Evolutionary conservation across 805 yeast species (phyloP), one percentile per base, ranked within the genome.

Genomic region (Yarrowia divulgata): DNA sequence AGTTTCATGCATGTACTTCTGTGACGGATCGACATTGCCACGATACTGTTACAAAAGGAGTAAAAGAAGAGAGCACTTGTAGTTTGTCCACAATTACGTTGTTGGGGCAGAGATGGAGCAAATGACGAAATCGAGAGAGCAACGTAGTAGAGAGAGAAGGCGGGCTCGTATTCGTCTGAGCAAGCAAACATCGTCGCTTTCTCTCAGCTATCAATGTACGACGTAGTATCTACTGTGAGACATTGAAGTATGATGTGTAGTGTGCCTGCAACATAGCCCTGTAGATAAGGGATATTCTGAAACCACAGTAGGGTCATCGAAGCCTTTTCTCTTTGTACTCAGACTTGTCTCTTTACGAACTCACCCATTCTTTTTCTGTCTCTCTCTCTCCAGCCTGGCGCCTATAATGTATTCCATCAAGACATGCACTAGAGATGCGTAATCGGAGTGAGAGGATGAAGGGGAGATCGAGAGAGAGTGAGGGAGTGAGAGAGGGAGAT

Each of bases 361-460:
- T n/a, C n/a, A n/a, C n/a, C n/a, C n/a, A n/a, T n/a, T n/a, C 58
- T 19, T 32, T 18, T 18, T 35, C 14, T 35, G 4, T 52, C 32
- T 52, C n/a, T 10, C 42, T 52, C 58, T 35, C 42, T 35, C 58
- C 32, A 35, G 29, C 35, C 32, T 37, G 19, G 58, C 58, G 42
- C 32, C 29, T 35, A 37, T 35, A 34, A 52, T 54, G 58, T 54
- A 54, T 18, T 32, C 58, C 58, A 54, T 54, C 34, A 35, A 35
- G 43, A 54, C 58, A 37, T 54, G 58, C 58, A 54, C 43, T 18
- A 35, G 58, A 54, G 58, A 54, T 54, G 58, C 58, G 43, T 19
- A 35, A 19, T 50, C 57, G 45, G 58, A 35, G 58, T 8, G 14
- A 10, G 54, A 8, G 39, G 37, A 8, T 8, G 12, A 6, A 29